Evolutionary conservation across 1,139 yeast species (phyloP), one percentile per base, ranked within the genome.

Genomic region (Sugiyamaella pinicola): DNA sequence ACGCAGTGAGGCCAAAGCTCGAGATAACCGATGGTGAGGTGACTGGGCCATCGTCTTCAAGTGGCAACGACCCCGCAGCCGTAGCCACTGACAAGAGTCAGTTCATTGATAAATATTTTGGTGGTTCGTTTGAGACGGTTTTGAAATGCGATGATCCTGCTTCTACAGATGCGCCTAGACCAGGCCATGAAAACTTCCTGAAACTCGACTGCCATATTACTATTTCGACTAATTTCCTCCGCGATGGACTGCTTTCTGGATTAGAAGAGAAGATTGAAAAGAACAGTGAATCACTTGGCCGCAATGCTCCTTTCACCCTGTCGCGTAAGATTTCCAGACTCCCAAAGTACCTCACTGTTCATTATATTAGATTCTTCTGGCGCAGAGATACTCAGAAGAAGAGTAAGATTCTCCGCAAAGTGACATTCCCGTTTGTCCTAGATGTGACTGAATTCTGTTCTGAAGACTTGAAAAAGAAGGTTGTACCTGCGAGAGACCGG

Each of bases 321-420:
- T 74, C 78, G 22, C 85, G 85, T 64, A 81, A 79, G 52, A 85
- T 93, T 55, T 80, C 86, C 1, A 82, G 89, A 64, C 76, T 95
- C 60, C 99, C 99, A 55, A 86, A 87, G 66, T 86, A 85, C 66
- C 76, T 93, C 62, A 87, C 95, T 12, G 89, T 95, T 47, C 96
- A 93, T 69, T 93, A 87, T 70, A 95, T 93, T 61, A 80, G 99
- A 65, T 93, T 93, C 69, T 93, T 83, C 71, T 93, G 99, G 99
- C 87, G 95, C 69, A 81, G 93, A 65, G 96, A 93, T 56, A 87
- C 95, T 7, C 84, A 82, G 61, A 87, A 86, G 72, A 93, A 93
- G 74, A 87, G 96, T 31, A 93, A 93, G 74, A 93, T 93, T 68
- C 76, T 93, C 69, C 84, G 99, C 67, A 90, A 85, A 71, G 99